Conservation (phyloP, 306 rosid genomes). For the Styphnolobium japonicum region DNA sequence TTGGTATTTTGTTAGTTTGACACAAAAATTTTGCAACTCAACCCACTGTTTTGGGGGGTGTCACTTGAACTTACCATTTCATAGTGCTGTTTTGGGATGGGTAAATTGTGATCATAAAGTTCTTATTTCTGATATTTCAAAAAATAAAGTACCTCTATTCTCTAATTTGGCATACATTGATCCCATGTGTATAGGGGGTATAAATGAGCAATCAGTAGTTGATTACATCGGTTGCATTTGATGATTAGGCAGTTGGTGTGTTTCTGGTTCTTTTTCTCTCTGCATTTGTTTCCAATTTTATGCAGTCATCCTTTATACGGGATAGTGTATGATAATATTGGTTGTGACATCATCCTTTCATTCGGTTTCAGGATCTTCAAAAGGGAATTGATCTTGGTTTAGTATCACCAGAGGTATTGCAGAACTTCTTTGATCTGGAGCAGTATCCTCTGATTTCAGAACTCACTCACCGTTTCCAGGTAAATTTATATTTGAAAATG, state of each 20-base stretch:
- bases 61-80: neutral
- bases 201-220: neutral
- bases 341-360: constrained; percentile 1
- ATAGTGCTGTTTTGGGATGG: neutral
- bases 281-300: constrained; percentile 8
- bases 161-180: neutral
- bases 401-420: constrained; percentile 90
- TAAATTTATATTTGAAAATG: constrained; percentile 30
- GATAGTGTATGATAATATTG: constrained; percentile 4
- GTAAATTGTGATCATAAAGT: constrained; percentile 24
- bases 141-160: neutral
- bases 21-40: neutral
- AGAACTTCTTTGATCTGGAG: constrained; percentile 93
- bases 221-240: constrained; percentile 4
- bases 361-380: constrained; percentile 76
- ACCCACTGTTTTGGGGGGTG: neutral
- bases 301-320: constrained; percentile 4
- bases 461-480: constrained; percentile 92
- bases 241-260: constrained; percentile 11
- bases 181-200: constrained; percentile 9
- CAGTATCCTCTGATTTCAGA: constrained; percentile 83
- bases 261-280: constrained; percentile 2
- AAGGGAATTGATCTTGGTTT: constrained; percentile 96
- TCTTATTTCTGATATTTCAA: neutral
- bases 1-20: neutral